Evolutionary conservation across 345 rosid species (phyloP).

Genomic region (Camelina laxa): DNA sequence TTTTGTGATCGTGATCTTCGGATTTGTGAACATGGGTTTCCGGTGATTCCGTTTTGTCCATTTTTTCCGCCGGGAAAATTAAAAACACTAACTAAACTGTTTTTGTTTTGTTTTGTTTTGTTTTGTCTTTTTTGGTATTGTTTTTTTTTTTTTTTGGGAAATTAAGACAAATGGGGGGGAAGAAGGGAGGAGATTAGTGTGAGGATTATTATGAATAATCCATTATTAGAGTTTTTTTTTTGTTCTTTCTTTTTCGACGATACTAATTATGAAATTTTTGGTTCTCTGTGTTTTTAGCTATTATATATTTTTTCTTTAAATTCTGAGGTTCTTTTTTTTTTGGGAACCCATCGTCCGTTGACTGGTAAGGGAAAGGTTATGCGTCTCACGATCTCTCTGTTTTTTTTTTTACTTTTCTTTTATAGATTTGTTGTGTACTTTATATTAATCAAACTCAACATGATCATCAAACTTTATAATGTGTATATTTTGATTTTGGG

Average conservation of each 20-base stretch:
- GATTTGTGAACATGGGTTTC: conserved; percentile 20
- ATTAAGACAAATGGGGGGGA: not conserved
- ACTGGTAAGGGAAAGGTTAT: conserved; percentile 26
- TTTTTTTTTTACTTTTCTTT: not conserved
- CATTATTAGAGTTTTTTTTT: conserved; percentile 38
- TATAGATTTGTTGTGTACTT: not conserved
- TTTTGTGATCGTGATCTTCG: conserved; percentile 5
- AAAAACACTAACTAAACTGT: conserved; percentile 26
- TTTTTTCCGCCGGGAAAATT: conserved; percentile 43
- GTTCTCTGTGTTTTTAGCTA: conserved; percentile 5
- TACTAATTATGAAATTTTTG: conserved; percentile 36
- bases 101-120: not conserved
- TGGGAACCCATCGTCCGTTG: conserved; percentile 39
- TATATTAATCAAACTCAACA: conserved; percentile 10
- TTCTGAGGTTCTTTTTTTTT: conserved; percentile 36
- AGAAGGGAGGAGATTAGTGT: conserved; percentile 33
- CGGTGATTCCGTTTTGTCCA: conserved; percentile 41
- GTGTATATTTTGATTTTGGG: conserved; percentile 13
- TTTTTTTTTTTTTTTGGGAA: conserved; percentile 2
- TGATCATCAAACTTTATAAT: conserved; percentile 1
- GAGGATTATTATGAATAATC: conserved; percentile 28
- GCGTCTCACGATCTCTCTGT: conserved; percentile 45
- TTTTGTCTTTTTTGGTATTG: not conserved
- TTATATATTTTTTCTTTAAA: conserved; percentile 17
- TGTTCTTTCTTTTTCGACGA: conserved; percentile 14